A percentile compares a stretch with the other conserved stretches of the same genome.
These are phyloP conservation scores for Zasmidium citrigriseum DNA, from an alignment of 2,329 filamentous ascomycete genomes.

Conservation along the genomic window DNA sequence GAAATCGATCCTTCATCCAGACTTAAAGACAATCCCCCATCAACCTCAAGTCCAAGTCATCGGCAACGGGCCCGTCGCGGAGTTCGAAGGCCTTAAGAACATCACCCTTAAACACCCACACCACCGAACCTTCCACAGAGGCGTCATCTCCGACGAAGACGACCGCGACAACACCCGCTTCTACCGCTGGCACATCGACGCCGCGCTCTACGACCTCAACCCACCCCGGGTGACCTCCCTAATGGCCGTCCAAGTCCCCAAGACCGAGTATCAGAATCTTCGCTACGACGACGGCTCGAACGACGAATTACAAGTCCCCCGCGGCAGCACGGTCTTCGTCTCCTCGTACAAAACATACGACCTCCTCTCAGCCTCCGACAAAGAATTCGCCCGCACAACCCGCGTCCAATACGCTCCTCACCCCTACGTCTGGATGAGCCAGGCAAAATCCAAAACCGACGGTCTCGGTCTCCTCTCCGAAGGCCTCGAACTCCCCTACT, in stretches of 20 bases:
- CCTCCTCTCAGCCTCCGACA: conserved; percentile 63
- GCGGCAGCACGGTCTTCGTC: conserved; percentile 76
- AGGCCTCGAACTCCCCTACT: conserved; percentile 59
- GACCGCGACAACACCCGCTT: conserved; percentile 61
- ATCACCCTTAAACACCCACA: conserved; percentile 73
- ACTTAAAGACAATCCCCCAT: conserved; percentile 77
- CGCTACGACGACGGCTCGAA: conserved; percentile 72
- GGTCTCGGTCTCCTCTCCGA: conserved; percentile 73
- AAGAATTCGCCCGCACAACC: conserved; percentile 66
- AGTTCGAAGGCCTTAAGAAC: conserved; percentile 70
- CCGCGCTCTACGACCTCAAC: conserved; percentile 73
- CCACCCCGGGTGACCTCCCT: conserved; percentile 73
- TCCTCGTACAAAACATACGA: conserved; percentile 72
- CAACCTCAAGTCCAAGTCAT: conserved; percentile 81
- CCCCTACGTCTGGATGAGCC: conserved; percentile 80
- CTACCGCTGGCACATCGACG: conserved; percentile 81
- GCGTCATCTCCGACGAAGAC: conserved; percentile 62
- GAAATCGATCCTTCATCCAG: conserved; percentile 69
- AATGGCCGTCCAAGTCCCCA: conserved; percentile 71
- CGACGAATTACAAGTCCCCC: conserved; percentile 66
- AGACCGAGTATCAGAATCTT: conserved; percentile 64
- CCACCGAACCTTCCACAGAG: conserved; percentile 74
- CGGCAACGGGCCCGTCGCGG: conserved; percentile 69
- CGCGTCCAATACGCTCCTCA: conserved; percentile 75
- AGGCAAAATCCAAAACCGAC: conserved; percentile 64